Conservation (phyloP, 2,329 filamentous ascomycete species). For the Cladorrhinum sp. region DNA sequence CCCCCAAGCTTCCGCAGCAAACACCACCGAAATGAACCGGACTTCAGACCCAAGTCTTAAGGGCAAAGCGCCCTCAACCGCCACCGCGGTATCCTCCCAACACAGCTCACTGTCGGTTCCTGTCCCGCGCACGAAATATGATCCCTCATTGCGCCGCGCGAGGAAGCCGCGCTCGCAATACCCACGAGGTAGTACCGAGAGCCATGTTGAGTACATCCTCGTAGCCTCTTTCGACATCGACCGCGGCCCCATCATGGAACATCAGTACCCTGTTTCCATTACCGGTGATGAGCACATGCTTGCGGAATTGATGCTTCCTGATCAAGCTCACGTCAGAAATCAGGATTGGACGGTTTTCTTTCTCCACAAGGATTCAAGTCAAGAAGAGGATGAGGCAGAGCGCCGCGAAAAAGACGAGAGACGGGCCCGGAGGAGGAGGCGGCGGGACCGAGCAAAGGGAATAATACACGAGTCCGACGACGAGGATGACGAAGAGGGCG, state of each 20-base stretch:
- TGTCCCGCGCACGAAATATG: constrained; percentile 37
- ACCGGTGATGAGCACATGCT: constrained; percentile 98
- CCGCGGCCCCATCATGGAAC: constrained; percentile 94
- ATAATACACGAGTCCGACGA: constrained; percentile 46
- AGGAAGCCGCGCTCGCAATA: constrained; percentile 70
- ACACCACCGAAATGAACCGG: constrained; percentile 41
- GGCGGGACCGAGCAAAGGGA: constrained; percentile 42
- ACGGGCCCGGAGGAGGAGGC: constrained; percentile 49
- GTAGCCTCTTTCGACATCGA: constrained; percentile 98
- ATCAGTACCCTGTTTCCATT: constrained; percentile 92
- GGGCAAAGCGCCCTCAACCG: constrained; percentile 57
- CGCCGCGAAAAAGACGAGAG: constrained; percentile 54
- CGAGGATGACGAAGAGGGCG: constrained; percentile 46
- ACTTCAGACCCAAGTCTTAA: constrained; percentile 59
- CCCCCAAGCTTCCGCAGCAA: constrained; percentile 45
- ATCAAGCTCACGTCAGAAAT: constrained; percentile 89
- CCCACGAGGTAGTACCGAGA: constrained; percentile 70
- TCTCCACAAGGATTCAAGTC: constrained; percentile 87
- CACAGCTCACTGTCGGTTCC: constrained; percentile 56
- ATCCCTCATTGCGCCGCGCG: constrained; percentile 49
- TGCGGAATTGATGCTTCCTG: constrained; percentile 95
- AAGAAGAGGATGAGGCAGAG: constrained; percentile 76
- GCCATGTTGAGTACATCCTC: constrained; percentile 98
- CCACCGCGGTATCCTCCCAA: constrained; percentile 54
- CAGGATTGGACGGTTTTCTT: constrained; percentile 99